Base-by-base conservation (phyloP, 2,329 filamentous ascomycete species). In the Macrophomina tecta region DNA sequence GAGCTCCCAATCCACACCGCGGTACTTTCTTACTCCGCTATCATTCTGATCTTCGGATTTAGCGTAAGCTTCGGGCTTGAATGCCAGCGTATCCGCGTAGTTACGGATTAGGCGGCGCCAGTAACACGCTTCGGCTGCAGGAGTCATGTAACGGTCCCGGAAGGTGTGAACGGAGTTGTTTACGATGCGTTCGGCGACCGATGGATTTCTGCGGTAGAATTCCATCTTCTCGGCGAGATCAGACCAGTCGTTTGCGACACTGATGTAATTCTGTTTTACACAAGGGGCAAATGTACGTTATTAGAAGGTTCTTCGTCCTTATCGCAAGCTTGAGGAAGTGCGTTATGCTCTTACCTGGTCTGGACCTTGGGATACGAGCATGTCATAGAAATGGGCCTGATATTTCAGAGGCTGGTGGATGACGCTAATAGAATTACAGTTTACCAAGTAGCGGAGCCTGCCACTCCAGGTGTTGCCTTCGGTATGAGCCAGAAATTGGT, bases 71-170 rank as follows among this genome's bases (percentile, higher is more conserved):
- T 71, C 62, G 12, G 70, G 71, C 49, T 67, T 66, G 48, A 71
- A 72, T 1, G 46, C 79, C 80, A 45, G 79, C 80, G 16, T 69
- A 68, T 42, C 69, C 71, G 76, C 78, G 80, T 1, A 69, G 23
- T 23, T 72, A 30, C 74, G 70, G 34, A 85, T 75, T 67, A 85
- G 70, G 52, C 81, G 77, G 11, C 85, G 78, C 85, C 85, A 87
- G 69, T 87, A 87, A 68, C 84, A 87, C 2, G 82, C 80, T 72
- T 86, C 83, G 1, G 85, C 84, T 3, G 84, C 83, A 1, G 84
- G 83, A 1, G 84, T 86, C 34, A 86, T 74, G 70, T 86, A 86
- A 2, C 82, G 75, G 69, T 86, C 83, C 2, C 84, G 79, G 70
- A 86, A 86, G 14, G 78, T 81, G 49, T 72, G 72, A 5, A 82